Evolutionary conservation across 257 asterid genomes (phyloP).

Genomic region (Verbena officinalis): DNA sequence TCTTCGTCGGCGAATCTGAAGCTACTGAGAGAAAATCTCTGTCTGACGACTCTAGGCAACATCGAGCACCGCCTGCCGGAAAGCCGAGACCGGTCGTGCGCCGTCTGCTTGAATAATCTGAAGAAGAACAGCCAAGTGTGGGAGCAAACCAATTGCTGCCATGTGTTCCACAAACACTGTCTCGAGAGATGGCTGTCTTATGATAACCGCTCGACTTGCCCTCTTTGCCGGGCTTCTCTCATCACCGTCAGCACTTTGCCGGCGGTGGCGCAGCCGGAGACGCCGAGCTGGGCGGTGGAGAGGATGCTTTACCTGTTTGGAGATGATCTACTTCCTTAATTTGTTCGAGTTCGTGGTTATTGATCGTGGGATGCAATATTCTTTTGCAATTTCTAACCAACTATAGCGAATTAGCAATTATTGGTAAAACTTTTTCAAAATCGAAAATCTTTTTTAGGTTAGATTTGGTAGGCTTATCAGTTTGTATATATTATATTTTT

Average conservation of each 20-base stretch:
- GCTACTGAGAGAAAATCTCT: constrained; percentile 40
- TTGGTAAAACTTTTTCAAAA: background rate
- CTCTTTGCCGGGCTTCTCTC: constrained; percentile 66
- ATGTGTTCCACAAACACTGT: constrained; percentile 71
- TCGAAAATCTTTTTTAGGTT: constrained; percentile 7
- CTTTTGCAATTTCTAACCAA: constrained; percentile 26
- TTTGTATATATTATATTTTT: no score
- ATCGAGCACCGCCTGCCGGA: constrained; percentile 39
- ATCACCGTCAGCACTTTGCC: constrained; percentile 30
- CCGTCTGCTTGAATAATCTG: constrained; percentile 58
- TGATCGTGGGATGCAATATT: constrained; percentile 19
- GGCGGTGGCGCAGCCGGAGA: constrained; percentile 29
- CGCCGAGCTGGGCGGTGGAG: constrained; percentile 86
- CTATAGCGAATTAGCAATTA: background rate
- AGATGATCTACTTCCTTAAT: constrained; percentile 66
- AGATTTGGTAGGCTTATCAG: constrained; percentile 21
- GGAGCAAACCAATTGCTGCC: constrained; percentile 72
- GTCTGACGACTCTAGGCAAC: constrained; percentile 50
- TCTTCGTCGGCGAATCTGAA: constrained; percentile 30
- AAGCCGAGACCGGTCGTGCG: constrained; percentile 47
- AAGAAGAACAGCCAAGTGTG: constrained; percentile 57
- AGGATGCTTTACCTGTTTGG: constrained; percentile 75
- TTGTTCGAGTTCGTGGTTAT: background rate
- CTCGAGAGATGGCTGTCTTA: constrained; percentile 66
- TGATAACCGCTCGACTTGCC: constrained; percentile 61